Conservation (phyloP, 2,329 filamentous ascomycete genomes). For the Calycina herbarum region DNA sequence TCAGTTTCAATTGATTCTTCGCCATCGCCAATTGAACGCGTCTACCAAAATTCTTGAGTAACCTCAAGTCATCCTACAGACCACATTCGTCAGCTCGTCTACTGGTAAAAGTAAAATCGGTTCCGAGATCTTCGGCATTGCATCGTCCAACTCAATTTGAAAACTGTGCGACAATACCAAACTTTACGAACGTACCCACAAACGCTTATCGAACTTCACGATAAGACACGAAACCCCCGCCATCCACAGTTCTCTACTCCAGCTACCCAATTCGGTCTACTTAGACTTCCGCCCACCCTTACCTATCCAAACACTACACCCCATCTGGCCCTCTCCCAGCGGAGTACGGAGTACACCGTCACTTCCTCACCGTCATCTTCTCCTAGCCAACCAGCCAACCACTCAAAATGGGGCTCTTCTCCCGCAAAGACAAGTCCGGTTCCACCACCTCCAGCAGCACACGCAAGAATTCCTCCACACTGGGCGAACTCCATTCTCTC, state of each 20-base stretch:
- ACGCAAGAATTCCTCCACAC: constrained; percentile 29
- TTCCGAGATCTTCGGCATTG: not conserved
- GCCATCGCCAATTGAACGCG: not conserved
- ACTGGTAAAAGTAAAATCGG: not conserved
- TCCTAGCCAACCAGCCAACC: not conserved
- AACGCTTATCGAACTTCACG: not conserved
- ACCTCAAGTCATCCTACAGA: not conserved
- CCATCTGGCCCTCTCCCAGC: not conserved
- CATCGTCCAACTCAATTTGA: not conserved
- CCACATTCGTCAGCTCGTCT: not conserved
- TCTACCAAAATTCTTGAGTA: not conserved
- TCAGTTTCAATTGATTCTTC: not conserved
- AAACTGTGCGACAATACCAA: not conserved
- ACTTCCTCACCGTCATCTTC: not conserved
- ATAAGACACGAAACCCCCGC: not conserved
- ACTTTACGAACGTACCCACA: not conserved
- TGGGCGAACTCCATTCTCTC: constrained; percentile 29
- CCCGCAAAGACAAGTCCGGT: constrained; percentile 33
- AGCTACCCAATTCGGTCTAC: not conserved
- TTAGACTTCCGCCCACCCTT: not conserved
- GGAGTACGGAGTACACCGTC: constrained; percentile 1
- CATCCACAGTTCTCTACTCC: not conserved
- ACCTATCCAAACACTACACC: not conserved
- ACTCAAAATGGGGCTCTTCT: constrained; percentile 35
- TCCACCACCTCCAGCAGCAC: constrained; percentile 26